Evolutionary conservation across 2,329 filamentous ascomycete species (phyloP).

Genomic region (Mycogone perniciosa): DNA sequence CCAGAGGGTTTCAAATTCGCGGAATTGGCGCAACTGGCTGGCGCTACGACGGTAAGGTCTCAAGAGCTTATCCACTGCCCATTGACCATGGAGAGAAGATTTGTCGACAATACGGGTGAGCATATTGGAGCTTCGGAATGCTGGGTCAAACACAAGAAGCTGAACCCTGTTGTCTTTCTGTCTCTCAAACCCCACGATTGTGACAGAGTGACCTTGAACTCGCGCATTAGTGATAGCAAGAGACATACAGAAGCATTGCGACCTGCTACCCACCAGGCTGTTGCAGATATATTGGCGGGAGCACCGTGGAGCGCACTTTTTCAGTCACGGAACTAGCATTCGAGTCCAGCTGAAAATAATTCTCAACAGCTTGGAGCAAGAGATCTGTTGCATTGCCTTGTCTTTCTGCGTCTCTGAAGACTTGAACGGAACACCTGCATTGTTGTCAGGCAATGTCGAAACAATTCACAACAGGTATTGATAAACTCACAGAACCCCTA

Average conservation of each 20-base stretch:
- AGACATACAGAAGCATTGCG: not conserved
- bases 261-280: slow-evolving; percentile 52
- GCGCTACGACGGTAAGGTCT: slow-evolving; percentile 67
- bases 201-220: slow-evolving; percentile 70
- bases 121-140: slow-evolving; percentile 62
- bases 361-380: slow-evolving; percentile 62
- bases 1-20: slow-evolving; percentile 75
- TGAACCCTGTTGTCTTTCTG: slow-evolving; percentile 56
- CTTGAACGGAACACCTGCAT: slow-evolving; percentile 54
- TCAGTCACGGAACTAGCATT: slow-evolving; percentile 32
- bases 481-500: slow-evolving; percentile 56
- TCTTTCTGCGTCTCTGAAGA: slow-evolving; percentile 45
- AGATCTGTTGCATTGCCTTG: slow-evolving; percentile 38
- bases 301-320: slow-evolving; percentile 63
- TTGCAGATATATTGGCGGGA: slow-evolving; percentile 87
- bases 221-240: slow-evolving; percentile 5
- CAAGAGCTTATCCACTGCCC: slow-evolving; percentile 40
- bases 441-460: not conserved
- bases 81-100: slow-evolving; percentile 38
- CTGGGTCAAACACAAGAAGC: slow-evolving; percentile 83
- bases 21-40: slow-evolving; percentile 61
- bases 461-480: not conserved
- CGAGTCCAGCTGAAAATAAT: slow-evolving; percentile 61
- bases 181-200: slow-evolving; percentile 78
- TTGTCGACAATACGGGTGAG: slow-evolving; percentile 54